phyloP scores from a whole-genome alignment of 1,284 basidiomycete species.

The Ceratobasidium sp. region DNA sequence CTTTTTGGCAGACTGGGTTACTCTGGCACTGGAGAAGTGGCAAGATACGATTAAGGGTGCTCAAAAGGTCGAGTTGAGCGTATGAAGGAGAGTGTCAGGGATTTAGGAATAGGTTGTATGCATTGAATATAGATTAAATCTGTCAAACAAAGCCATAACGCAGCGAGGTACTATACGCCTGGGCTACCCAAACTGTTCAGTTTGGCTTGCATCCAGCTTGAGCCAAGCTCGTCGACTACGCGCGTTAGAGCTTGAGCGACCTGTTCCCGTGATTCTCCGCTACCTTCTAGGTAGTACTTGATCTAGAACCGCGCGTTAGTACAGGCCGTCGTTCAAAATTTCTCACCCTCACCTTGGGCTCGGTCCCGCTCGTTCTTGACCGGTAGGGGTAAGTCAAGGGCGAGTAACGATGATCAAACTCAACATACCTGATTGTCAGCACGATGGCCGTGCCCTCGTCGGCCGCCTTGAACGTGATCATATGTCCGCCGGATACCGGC shows the following conservation, averaged over 20 bases:
- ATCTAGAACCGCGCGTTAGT: constrained; percentile 60
- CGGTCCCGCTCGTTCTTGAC: constrained; percentile 82
- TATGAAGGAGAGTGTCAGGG: constrained; percentile 44
- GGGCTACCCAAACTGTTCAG: constrained; percentile 13
- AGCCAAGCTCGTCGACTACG: constrained; percentile 68
- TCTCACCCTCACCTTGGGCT: constrained; percentile 72
- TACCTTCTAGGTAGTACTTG: constrained; percentile 85
- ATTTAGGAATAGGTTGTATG: not conserved
- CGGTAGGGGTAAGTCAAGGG: not conserved
- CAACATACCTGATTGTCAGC: constrained; percentile 70
- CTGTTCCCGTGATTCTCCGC: constrained; percentile 61
- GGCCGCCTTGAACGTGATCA: constrained; percentile 80
- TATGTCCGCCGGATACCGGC: constrained; percentile 81
- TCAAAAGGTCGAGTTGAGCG: constrained; percentile 51
- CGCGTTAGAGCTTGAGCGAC: constrained; percentile 61
- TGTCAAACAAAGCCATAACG: no score
- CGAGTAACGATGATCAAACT: not conserved
- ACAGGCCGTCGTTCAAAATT: not conserved
- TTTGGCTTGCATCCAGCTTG: constrained; percentile 73
- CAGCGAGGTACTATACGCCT: constrained; percentile 4
- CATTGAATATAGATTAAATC: constrained; percentile 14
- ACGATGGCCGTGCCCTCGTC: constrained; percentile 64
- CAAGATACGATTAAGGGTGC: constrained; percentile 72
- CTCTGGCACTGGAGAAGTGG: constrained; percentile 79
- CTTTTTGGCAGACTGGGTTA: constrained; percentile 90